phyloP scores from a whole-genome alignment of 352 stramenopile species.

The Globisporangium carolinianum region DNA sequence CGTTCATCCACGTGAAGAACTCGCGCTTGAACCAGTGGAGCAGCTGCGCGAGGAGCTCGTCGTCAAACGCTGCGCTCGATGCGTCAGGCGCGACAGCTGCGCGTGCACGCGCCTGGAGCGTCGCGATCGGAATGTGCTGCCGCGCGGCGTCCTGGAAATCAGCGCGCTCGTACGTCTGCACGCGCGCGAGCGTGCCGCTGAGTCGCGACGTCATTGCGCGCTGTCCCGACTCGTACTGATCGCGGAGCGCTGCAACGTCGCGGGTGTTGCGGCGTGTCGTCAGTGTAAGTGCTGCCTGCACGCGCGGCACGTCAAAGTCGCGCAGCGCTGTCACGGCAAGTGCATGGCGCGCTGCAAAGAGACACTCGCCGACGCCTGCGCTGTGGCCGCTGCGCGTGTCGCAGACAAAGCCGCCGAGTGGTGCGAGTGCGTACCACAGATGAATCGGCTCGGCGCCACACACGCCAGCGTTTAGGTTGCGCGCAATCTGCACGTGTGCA shows the following conservation, averaged over 20 bases:
- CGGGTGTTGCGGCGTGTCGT: not conserved
- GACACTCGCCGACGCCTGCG: constrained; percentile 59
- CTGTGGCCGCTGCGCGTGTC: constrained; percentile 24
- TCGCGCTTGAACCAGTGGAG: constrained; percentile 88
- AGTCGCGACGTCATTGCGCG: constrained; percentile 38
- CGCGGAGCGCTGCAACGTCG: constrained; percentile 32
- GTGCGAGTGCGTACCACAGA: constrained; percentile 46
- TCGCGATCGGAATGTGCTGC: constrained; percentile 54
- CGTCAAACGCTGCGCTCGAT: constrained; percentile 29
- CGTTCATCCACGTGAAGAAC: constrained; percentile 90
- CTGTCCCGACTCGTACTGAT: constrained; percentile 42
- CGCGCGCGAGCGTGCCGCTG: constrained; percentile 39
- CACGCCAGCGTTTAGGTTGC: constrained; percentile 46
- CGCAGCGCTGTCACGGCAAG: not conserved
- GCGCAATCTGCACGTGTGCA: constrained; percentile 43
- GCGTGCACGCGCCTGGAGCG: constrained; percentile 55
- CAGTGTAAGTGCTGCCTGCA: constrained; percentile 8
- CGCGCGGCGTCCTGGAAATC: constrained; percentile 62
- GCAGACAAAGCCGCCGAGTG: constrained; percentile 58
- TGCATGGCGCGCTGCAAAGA: constrained; percentile 48
- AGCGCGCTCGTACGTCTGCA: constrained; percentile 55
- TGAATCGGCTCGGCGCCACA: constrained; percentile 25
- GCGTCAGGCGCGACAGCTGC: constrained; percentile 20
- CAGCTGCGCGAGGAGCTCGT: constrained; percentile 71
- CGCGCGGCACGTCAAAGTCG: constrained; percentile 21